These are phyloP conservation scores for Naumovozyma castellii DNA, from an alignment of 805 yeast species.

Conservation along the genomic window DNA sequence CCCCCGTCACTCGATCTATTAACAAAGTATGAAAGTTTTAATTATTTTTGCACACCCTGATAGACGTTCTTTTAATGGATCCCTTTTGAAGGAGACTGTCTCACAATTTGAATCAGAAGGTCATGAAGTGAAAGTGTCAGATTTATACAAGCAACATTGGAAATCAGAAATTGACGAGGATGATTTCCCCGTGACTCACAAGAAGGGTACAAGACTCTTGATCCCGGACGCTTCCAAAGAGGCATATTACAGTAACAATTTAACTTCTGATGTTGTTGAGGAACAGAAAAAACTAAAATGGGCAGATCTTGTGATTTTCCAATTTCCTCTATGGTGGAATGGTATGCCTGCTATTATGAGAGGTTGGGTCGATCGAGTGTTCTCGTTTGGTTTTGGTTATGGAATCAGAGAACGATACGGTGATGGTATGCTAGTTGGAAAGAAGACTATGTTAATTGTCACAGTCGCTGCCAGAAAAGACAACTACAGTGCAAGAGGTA, in stretches of 20 bases:
- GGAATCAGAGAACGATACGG: constrained; percentile 17
- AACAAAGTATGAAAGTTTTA: constrained; percentile 13
- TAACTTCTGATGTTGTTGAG: constrained; percentile 16
- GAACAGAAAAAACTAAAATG: constrained; percentile 22
- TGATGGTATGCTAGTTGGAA: constrained; percentile 18
- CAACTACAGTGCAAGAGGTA: constrained; percentile 13
- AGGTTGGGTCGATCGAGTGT: constrained; percentile 24
- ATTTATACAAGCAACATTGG: constrained; percentile 19
- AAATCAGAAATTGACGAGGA: constrained; percentile 14
- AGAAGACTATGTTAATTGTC: constrained; percentile 9
- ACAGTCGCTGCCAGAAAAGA: constrained; percentile 11
- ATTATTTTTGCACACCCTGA: constrained; percentile 21
- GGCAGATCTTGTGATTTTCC: constrained; percentile 19
- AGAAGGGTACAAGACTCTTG: constrained; percentile 6
- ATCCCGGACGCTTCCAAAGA: constrained; percentile 8
- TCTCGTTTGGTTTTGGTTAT: constrained; percentile 16
- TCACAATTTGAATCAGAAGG: constrained; percentile 16
- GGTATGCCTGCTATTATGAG: constrained; percentile 23
- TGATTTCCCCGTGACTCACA: constrained; percentile 12
- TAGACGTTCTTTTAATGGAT: constrained; percentile 16
- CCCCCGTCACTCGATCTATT: too few species aligned
- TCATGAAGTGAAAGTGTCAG: constrained; percentile 22
- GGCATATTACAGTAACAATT: constrained; percentile 5
- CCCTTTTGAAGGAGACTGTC: constrained; percentile 12
- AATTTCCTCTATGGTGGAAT: constrained; percentile 24